A percentile compares a stretch with the other conserved stretches of the same genome.
phyloP scores from a whole-genome alignment of 257 asterid species.

The Solanum etuberosum region DNA sequence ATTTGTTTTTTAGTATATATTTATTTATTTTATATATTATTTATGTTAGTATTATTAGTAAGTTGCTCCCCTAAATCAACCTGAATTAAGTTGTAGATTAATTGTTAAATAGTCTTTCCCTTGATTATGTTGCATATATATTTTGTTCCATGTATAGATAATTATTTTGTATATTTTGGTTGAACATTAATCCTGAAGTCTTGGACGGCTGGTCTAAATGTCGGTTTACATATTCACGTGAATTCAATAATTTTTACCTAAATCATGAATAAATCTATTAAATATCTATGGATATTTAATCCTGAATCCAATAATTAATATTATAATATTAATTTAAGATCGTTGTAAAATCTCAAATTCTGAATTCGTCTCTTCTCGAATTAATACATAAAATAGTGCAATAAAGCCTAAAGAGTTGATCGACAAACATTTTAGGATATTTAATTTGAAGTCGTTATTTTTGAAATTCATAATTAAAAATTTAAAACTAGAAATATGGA shows the following conservation, averaged over 20 bases:
- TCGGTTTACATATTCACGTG: neutral
- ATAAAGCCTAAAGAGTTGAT: neutral
- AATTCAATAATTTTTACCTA: rapidly evolving
- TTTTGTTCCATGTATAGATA: neutral
- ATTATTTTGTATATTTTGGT: neutral
- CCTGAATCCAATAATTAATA: neutral
- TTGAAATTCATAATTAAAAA: neutral
- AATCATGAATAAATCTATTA: neutral
- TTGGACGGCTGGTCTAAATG: too few species aligned
- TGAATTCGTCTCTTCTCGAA: neutral
- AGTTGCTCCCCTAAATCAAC: neutral
- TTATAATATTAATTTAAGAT: neutral
- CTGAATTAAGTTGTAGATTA: neutral
- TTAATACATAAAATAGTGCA: neutral
- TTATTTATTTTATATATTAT: neutral
- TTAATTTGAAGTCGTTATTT: neutral
- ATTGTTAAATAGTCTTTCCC: neutral
- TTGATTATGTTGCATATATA: neutral
- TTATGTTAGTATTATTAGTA: neutral
- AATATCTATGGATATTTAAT: neutral
- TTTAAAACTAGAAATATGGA: neutral
- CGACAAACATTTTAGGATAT: neutral
- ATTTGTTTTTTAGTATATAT: neutral
- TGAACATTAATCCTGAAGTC: too few species aligned
- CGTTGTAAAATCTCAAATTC: neutral